Percentiles rank a stretch among this genome's conserved stretches.
Evolutionary conservation across 805 yeast species (phyloP).

Genomic region (Yarrowia deformans): DNA sequence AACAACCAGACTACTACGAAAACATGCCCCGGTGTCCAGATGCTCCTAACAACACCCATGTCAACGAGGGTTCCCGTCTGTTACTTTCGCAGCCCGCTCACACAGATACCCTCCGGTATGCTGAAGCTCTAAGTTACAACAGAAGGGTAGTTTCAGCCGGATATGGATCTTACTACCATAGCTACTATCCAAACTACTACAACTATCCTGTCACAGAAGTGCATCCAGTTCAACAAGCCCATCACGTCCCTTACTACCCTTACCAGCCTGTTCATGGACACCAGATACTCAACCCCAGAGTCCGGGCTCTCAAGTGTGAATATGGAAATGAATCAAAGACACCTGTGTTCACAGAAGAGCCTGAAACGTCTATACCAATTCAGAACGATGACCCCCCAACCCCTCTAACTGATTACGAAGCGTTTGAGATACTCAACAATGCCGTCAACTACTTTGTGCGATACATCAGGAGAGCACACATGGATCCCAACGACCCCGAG

Average conservation of each 20-base stretch:
- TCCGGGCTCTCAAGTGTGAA: not conserved
- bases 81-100: not conserved
- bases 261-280: not conserved
- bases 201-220: no score
- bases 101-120: not conserved
- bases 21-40: slow-evolving; percentile 10
- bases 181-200: no score
- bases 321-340: no score
- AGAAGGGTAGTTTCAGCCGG: not conserved
- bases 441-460: slow-evolving; percentile 18
- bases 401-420: no score
- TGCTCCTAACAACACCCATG: not conserved
- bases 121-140: not conserved
- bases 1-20: not conserved
- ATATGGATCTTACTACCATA: not conserved
- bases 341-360: not conserved
- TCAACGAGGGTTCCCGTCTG: not conserved
- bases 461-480: not conserved
- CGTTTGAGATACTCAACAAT: not conserved
- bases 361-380: no score
- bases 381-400: no score
- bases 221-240: not conserved
- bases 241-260: not conserved
- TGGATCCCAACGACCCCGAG: not conserved
- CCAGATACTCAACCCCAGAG: not conserved